phyloP scores from a whole-genome alignment of 208 protist species.

The Vickermania spadyakhi region DNA sequence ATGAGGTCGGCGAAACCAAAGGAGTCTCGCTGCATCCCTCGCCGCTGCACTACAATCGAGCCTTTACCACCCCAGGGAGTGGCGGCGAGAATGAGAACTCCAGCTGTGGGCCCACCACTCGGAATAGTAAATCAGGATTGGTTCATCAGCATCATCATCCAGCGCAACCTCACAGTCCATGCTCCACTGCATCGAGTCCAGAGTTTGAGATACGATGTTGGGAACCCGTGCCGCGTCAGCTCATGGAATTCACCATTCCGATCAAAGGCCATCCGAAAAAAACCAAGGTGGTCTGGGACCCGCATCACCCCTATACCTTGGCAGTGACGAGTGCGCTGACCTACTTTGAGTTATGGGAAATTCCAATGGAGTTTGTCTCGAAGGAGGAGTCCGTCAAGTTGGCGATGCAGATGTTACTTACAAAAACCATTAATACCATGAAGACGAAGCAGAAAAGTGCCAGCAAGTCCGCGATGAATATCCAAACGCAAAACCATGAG shows the following conservation, averaged over 20 bases:
- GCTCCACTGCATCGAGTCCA: background rate
- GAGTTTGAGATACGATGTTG: conserved; percentile 10
- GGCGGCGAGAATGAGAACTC: too few species aligned
- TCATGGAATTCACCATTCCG: conserved; percentile 71
- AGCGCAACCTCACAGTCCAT: too few species aligned
- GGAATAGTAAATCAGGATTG: too few species aligned
- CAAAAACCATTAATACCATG: too few species aligned
- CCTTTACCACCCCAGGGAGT: too few species aligned
- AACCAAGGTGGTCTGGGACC: conserved; percentile 78
- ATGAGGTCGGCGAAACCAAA: too few species aligned
- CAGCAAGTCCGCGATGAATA: too few species aligned
- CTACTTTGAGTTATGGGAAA: conserved; percentile 78
- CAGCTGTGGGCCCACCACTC: conserved; percentile 19
- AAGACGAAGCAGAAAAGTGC: too few species aligned
- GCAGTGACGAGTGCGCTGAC: conserved; percentile 50
- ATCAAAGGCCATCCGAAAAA: conserved; percentile 45
- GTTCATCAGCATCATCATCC: background rate
- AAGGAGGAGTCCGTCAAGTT: background rate
- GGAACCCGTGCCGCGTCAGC: conserved; percentile 24
- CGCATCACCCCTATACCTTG: conserved; percentile 80
- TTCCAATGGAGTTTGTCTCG: conserved; percentile 14
- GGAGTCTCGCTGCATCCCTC: too few species aligned
- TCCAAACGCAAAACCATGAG: too few species aligned
- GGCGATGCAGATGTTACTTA: too few species aligned
- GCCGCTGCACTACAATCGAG: too few species aligned